Conservation (phyloP, 78 protist species). For the Isochrysis galbana region DNA sequence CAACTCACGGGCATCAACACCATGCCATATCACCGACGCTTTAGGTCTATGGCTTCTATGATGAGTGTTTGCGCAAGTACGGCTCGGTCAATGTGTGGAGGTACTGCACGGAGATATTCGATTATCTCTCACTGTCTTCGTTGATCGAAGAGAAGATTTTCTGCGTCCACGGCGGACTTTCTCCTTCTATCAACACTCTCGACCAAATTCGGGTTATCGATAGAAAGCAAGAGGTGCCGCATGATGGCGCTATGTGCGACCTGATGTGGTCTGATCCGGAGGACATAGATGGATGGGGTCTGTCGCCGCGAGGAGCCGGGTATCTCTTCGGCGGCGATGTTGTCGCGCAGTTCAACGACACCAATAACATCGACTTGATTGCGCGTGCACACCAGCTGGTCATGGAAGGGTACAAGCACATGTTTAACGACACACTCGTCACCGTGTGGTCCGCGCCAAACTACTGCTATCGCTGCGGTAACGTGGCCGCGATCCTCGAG, state of each 20-base stretch:
- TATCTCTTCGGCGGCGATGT: constrained; percentile 90
- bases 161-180: constrained; percentile 99
- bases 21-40: too few species aligned
- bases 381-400: constrained; percentile 97
- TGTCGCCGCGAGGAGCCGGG: constrained; percentile 98
- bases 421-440: constrained; percentile 91
- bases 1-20: too few species aligned
- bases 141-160: constrained; percentile 82
- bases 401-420: constrained; percentile 97
- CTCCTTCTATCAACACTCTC: constrained; percentile 89
- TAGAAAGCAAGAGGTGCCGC: constrained; percentile 98
- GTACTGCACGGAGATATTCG: constrained; percentile 97
- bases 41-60: constrained; percentile 99
- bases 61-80: constrained; percentile 98
- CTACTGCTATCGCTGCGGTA: constrained; percentile 97
- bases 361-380: constrained; percentile 87
- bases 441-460: constrained; percentile 99
- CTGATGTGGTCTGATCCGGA: constrained; percentile 99
- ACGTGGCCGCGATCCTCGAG: constrained; percentile 95
- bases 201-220: constrained; percentile 96
- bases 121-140: constrained; percentile 94
- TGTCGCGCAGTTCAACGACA: constrained; percentile 76
- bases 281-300: constrained; percentile 92
- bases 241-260: constrained; percentile 99
- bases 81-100: constrained; percentile 94